phyloP scores from a whole-genome alignment of 371 early-diverging fungal genomes.

The Mortierella sp. region DNA sequence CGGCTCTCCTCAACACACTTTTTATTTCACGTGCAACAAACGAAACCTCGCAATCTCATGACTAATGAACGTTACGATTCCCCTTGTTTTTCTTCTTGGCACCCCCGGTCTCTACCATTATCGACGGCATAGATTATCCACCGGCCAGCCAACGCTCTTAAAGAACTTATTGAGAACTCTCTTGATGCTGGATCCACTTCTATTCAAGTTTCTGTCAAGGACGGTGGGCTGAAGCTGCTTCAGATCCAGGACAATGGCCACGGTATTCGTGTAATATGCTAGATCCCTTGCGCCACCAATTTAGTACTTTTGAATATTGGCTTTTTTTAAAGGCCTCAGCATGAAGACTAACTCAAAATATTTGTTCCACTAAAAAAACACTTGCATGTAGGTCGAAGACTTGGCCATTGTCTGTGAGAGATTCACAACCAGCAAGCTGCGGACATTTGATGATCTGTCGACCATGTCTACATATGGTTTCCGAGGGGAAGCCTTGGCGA shows the following conservation, averaged over 20 bases:
- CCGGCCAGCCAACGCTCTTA: slow-evolving; percentile 94
- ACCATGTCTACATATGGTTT: slow-evolving; percentile 96
- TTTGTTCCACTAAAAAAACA: background rate
- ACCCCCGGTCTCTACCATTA: background rate
- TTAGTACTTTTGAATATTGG: background rate
- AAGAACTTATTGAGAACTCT: slow-evolving; percentile 98
- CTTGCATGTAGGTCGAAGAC: slow-evolving; percentile 73
- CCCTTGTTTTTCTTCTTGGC: background rate
- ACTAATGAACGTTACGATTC: slow-evolving; percentile 17
- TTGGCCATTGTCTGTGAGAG: slow-evolving; percentile 92
- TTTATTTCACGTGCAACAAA: background rate
- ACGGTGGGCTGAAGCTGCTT: slow-evolving; percentile 92
- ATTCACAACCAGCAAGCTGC: slow-evolving; percentile 97
- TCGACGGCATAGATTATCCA: slow-evolving; percentile 84
- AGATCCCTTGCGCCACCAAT: slow-evolving; percentile 8
- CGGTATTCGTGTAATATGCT: slow-evolving; percentile 83
- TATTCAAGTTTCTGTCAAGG: slow-evolving; percentile 87
- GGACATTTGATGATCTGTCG: slow-evolving; percentile 88
- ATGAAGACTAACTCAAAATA: background rate
- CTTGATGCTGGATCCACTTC: slow-evolving; percentile 95
- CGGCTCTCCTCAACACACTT: background rate
- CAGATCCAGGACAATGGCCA: slow-evolving; percentile 98
- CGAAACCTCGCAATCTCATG: background rate
- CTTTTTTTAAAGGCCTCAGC: background rate
- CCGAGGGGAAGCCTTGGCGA: slow-evolving; percentile 99